Evolutionary conservation across 176 grass and related monocot species (phyloP).

Genomic region (Aechmea fasciata): DNA sequence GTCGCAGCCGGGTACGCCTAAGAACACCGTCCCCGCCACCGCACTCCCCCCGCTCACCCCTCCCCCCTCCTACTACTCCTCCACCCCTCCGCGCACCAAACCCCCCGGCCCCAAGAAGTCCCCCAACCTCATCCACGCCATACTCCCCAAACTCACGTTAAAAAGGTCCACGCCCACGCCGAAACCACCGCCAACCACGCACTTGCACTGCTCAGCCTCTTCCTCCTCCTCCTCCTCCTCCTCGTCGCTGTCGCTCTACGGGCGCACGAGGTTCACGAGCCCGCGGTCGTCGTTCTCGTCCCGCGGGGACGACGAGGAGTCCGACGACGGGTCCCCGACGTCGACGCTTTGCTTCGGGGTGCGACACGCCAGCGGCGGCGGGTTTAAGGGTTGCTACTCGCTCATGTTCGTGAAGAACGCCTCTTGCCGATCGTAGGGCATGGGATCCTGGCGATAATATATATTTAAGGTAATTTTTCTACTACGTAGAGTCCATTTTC

Average conservation of each 20-base stretch:
- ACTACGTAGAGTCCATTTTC: background rate
- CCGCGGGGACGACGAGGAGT: conserved; percentile 17
- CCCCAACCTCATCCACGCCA: conserved; percentile 32
- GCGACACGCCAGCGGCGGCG: conserved; percentile 29
- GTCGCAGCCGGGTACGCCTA: conserved; percentile 80
- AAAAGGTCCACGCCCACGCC: background rate
- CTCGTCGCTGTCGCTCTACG: conserved; percentile 18
- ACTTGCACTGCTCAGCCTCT: conserved; percentile 8
- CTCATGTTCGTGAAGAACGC: conserved; percentile 32
- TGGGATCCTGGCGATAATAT: background rate
- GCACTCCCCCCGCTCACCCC: conserved; percentile 46
- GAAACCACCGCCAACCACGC: background rate
- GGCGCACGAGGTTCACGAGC: background rate
- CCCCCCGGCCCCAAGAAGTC: conserved; percentile 14
- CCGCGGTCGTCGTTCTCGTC: conserved; percentile 25
- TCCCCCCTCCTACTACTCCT: conserved; percentile 60
- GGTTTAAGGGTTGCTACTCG: conserved; percentile 27
- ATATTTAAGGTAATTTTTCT: background rate
- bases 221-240: conserved; percentile 28
- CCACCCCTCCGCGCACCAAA: background rate
- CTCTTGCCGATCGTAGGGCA: conserved; percentile 18
- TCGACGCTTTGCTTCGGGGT: conserved; percentile 36
- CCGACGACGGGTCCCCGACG: conserved; percentile 12
- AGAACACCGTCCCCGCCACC: conserved; percentile 22
- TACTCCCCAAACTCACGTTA: conserved; percentile 41